Evolutionary conservation across 2,329 filamentous ascomycete species (phyloP).

Genomic region (Fusarium nurragi): DNA sequence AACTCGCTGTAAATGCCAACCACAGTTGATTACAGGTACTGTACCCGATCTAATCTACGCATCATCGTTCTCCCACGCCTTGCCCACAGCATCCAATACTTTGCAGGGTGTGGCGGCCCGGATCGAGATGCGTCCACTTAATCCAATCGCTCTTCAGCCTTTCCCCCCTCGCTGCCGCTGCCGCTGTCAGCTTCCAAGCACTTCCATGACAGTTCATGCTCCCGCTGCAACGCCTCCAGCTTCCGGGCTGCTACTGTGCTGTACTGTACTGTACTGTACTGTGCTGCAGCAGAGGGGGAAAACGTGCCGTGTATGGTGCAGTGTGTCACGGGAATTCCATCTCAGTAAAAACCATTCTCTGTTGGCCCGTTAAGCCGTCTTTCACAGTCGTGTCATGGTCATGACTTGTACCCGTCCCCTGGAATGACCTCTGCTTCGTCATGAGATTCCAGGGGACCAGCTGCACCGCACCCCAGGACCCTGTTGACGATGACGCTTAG

Average conservation of each 20-base stretch:
- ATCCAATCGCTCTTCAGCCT: background rate
- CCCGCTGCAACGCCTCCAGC: constrained; percentile 13
- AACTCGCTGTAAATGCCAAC: background rate
- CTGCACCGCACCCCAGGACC: background rate
- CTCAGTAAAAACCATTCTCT: background rate
- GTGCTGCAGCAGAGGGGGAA: background rate
- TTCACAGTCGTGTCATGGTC: background rate
- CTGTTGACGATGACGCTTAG: constrained; percentile 25
- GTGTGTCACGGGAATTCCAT: constrained; percentile 4
- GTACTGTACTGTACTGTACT: background rate
- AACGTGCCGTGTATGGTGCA: background rate
- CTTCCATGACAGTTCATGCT: background rate
- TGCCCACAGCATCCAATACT: constrained; percentile 22
- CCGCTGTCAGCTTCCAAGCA: background rate
- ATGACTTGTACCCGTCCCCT: background rate
- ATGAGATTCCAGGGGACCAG: background rate
- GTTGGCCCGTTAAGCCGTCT: constrained; percentile 5
- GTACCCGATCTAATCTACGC: constrained; percentile 35
- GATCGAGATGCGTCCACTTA: constrained; percentile 34
- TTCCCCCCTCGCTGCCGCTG: background rate
- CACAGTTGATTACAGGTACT: background rate
- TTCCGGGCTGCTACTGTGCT: background rate
- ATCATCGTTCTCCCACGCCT: constrained; percentile 32
- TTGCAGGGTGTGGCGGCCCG: constrained; percentile 31
- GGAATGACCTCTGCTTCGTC: constrained; percentile 8